Base-by-base conservation (phyloP, 805 yeast species). In the Komagataella phaffii region DNA sequence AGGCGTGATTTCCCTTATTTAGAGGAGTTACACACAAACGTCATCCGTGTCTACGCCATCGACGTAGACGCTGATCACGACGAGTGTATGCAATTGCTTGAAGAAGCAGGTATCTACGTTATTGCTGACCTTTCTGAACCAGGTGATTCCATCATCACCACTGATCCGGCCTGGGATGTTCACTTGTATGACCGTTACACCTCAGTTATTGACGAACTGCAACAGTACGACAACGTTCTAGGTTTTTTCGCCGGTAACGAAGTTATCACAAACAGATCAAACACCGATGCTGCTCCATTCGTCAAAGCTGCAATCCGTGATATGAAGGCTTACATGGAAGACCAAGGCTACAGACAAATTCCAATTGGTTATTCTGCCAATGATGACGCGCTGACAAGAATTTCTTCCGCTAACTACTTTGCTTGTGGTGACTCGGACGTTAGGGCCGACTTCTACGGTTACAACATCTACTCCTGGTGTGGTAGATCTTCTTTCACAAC, bases 241-340 rank as follows among this genome's bases (percentile, higher is more conserved):
- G 99, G 98, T 2, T 90, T 88, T 76, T 90, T 91, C 69, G 98
- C 98, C 24, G 99, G 98, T 55, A 93, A 93, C 69, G 99, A 91
- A 75, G 98, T 93, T 51, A 80, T 91, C 54, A 91, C 90, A 68
- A 88, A 87, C 62, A 70, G 68, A 47, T 71, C 88, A 49, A 90
- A 88, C 68, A 86, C 97, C 12, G 83, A 81, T 58, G 87, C 97
- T 36, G 89, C 97, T 24, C 88, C 97, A 1, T 91, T 82, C 67
- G 96, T 93, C 53, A 93, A 91, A 75, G 96, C 98, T 30, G 96
- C 98, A 17, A 76, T 93, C 55, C 83, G 99, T 68, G 99, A 91
- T 65, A 76, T 78, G 63, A 90, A 87, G 69, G 61, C 74, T 17
- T 89, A 93, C 69, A 86, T 93, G 59, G 67, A 71, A 51, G 74